Conservation (phyloP, 345 rosid species). For the Hypericum androsaemum region DNA sequence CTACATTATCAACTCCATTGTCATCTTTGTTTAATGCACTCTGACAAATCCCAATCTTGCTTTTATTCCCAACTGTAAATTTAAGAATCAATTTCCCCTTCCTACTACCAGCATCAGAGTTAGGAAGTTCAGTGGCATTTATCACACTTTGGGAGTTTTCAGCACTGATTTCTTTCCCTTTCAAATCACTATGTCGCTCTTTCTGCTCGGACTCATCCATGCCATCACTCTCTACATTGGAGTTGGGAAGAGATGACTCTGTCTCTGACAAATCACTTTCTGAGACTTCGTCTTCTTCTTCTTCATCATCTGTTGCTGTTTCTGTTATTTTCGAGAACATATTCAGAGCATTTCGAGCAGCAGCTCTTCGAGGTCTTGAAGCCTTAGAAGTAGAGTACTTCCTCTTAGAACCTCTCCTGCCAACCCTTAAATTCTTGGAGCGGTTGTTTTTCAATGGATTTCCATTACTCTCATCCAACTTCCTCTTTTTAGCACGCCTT, state of each 20-base stretch:
- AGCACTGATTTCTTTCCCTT: constrained; percentile 54
- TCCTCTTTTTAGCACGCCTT: constrained; percentile 83
- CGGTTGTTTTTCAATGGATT: constrained; percentile 35
- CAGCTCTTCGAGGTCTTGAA: constrained; percentile 87
- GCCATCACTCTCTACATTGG: constrained; percentile 53
- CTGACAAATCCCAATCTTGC: constrained; percentile 31
- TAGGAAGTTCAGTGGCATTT: constrained; percentile 28
- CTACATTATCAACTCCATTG: constrained; percentile 25
- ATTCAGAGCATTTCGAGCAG: constrained; percentile 85
- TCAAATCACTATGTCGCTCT: constrained; percentile 42
- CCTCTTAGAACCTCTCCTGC: constrained; percentile 40
- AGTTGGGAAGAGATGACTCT: constrained; percentile 52
- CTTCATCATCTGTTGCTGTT: constrained; percentile 64
- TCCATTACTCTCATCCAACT: constrained; percentile 61
- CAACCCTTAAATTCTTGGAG: constrained; percentile 43
- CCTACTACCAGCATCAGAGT: constrained; percentile 45
- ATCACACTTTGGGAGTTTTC: constrained; percentile 43
- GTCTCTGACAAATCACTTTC: constrained; percentile 63
- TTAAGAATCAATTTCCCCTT: constrained; percentile 66
- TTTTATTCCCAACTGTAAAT: constrained; percentile 53
- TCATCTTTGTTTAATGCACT: constrained; percentile 14
- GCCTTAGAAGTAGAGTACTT: constrained; percentile 59
- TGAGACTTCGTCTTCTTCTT: constrained; percentile 60
- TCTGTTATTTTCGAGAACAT: constrained; percentile 80
- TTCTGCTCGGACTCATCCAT: constrained; percentile 40